Conservation (phyloP, 1,284 basidiomycete species). For the Boletus austroedulis region DNA sequence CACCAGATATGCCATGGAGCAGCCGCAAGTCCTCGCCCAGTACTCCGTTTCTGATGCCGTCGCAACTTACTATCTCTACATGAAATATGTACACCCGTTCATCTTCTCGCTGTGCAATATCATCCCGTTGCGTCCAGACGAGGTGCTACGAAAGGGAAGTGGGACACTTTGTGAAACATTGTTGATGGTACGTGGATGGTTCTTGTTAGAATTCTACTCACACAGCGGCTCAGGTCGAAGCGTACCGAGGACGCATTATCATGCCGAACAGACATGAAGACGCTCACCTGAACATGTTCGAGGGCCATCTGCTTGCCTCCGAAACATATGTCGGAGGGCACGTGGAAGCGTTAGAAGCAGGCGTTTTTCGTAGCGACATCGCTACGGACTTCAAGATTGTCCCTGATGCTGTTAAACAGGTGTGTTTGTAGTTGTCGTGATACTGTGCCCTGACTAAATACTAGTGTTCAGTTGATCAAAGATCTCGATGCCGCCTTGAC, state of each 20-base stretch:
- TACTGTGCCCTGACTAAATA: constrained; percentile 2
- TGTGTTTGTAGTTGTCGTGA: constrained; percentile 35
- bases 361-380: constrained; percentile 97
- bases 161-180: constrained; percentile 98
- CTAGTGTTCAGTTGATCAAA: constrained; percentile 72
- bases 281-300: constrained; percentile 87
- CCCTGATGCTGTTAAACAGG: constrained; percentile 83
- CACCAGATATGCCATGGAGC: constrained; percentile 89
- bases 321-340: constrained; percentile 99
- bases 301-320: constrained; percentile 93
- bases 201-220: constrained; percentile 3
- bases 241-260: constrained; percentile 87
- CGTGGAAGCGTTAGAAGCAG: constrained; percentile 97
- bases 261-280: constrained; percentile 99
- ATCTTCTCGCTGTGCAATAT: constrained; percentile 99
- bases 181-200: constrained; percentile 75
- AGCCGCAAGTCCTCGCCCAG: constrained; percentile 91
- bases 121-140: constrained; percentile 96
- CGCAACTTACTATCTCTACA: constrained; percentile 99
- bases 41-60: constrained; percentile 99
- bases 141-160: constrained; percentile 93
- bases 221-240: constrained; percentile 76
- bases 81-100: constrained; percentile 99
- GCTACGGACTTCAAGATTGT: constrained; percentile 94
- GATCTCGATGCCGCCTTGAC: constrained; percentile 89